phyloP scores from a whole-genome alignment of 768 basidiomycete genomes.

The Xerocomellus dryophilus region DNA sequence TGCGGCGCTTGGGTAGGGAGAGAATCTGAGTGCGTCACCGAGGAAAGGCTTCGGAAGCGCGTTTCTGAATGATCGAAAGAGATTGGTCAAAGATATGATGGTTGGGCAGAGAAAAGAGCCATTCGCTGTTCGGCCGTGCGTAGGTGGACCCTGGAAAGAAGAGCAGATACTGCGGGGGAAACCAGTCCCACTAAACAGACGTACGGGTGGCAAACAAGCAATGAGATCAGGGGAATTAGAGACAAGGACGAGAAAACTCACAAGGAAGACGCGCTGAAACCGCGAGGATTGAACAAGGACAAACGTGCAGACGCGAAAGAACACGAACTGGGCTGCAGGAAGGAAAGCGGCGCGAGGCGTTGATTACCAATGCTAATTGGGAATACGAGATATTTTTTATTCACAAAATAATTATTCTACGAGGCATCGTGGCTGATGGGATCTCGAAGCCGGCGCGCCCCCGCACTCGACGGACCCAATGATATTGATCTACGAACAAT shows the following conservation, averaged over 20 bases:
- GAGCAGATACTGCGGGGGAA: conserved; percentile 10
- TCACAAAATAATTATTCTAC: background rate
- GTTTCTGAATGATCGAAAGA: conserved; percentile 15
- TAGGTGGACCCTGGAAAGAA: conserved; percentile 1
- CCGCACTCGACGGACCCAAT: background rate
- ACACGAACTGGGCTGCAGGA: background rate
- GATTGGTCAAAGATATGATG: conserved; percentile 11
- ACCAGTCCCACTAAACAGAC: conserved; percentile 16
- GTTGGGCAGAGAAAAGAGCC: conserved; percentile 12
- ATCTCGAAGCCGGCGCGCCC: background rate
- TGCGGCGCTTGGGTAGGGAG: background rate
- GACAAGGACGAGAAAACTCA: conserved; percentile 3
- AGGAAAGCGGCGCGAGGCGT: conserved; percentile 1
- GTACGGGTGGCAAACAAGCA: background rate
- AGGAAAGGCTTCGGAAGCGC: background rate
- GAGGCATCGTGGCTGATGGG: no score
- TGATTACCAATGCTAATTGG: conserved; percentile 7
- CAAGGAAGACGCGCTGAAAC: conserved; percentile 7
- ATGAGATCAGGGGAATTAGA: background rate
- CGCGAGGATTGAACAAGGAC: conserved; percentile 1
- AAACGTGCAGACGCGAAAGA: conserved; percentile 4
- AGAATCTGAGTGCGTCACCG: background rate
- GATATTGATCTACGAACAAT: no score
- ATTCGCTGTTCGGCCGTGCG: conserved; percentile 21
- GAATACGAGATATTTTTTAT: conserved; percentile 2